These are phyloP conservation scores for Mesotaenium endlicherianum DNA, from an alignment of 139 green algal genomes.

Conservation along the genomic window DNA sequence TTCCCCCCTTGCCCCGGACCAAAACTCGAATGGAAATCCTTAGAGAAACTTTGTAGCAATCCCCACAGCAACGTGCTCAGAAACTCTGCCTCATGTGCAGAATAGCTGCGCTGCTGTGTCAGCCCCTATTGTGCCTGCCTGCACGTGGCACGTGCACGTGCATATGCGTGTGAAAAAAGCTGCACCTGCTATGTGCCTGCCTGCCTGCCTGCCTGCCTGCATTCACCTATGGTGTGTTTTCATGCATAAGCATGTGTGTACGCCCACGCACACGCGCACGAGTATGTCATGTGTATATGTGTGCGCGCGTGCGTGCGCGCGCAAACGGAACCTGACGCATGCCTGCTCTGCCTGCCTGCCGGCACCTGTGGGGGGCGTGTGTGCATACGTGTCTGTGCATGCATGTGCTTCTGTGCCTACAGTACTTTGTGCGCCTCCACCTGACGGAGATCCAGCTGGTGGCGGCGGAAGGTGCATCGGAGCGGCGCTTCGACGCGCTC, in stretches of 20 bases:
- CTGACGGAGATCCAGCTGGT: background rate
- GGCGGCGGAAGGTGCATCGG: background rate
- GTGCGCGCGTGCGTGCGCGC: background rate
- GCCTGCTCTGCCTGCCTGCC: background rate
- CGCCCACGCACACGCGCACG: background rate
- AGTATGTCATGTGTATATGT: background rate
- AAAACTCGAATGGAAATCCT: too few relatives aligned
- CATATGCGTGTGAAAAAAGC: too few relatives aligned
- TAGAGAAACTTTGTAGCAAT: too few relatives aligned
- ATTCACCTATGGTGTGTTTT: background rate
- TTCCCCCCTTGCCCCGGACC: too few relatives aligned
- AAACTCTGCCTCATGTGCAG: too few relatives aligned
- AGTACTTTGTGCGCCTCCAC: conserved; percentile 32
- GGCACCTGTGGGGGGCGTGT: background rate
- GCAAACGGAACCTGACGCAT: background rate
- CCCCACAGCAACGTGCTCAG: too few relatives aligned
- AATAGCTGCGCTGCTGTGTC: too few relatives aligned
- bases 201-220: background rate
- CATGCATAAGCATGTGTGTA: too few relatives aligned
- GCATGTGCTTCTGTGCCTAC: background rate
- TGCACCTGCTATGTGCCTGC: too few relatives aligned
- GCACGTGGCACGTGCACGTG: too few relatives aligned
- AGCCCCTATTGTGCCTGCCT: too few relatives aligned
- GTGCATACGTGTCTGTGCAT: background rate
- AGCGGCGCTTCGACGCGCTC: background rate